Percentiles rank a stretch among this genome's conserved stretches.
Conservation (phyloP, 2,329 filamentous ascomycete species). For the Fusarium pseudograminearum region DNA sequence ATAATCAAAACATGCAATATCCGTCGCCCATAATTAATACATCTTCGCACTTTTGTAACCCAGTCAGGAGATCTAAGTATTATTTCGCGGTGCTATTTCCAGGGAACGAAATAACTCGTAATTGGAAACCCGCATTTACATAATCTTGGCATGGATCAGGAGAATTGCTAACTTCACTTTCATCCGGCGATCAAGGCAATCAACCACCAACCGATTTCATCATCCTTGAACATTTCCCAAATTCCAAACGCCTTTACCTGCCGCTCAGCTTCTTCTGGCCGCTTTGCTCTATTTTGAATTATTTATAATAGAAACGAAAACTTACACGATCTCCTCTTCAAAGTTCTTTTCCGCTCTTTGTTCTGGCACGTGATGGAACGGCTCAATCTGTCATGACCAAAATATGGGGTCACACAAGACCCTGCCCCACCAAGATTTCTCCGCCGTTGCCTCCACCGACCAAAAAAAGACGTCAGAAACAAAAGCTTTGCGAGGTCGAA, state of each 20-base stretch:
- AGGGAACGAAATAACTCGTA: not conserved
- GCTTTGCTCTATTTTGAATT: not conserved
- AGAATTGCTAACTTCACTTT: slow-evolving; percentile 11
- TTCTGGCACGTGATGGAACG: slow-evolving; percentile 34
- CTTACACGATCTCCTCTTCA: not conserved
- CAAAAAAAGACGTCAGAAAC: slow-evolving; percentile 41
- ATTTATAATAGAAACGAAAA: not conserved
- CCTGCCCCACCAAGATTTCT: slow-evolving; percentile 42
- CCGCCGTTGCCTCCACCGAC: slow-evolving; percentile 33
- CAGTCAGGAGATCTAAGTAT: not conserved
- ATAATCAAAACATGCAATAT: not conserved
- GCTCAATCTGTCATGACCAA: slow-evolving; percentile 26
- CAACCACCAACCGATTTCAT: not conserved
- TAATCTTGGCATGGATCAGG: slow-evolving; percentile 10
- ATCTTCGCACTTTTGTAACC: not conserved
- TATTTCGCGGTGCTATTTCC: not conserved
- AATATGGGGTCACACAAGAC: slow-evolving; percentile 32
- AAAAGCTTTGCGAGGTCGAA: slow-evolving; percentile 11
- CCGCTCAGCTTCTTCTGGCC: no score
- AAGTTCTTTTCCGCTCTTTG: not conserved
- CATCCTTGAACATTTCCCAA: not conserved
- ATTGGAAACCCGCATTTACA: slow-evolving; percentile 5
- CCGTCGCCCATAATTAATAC: not conserved
- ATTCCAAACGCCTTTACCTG: not conserved
- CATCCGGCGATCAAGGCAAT: not conserved